phyloP scores from a whole-genome alignment of 75 land plant genomes.

The Pinus taeda region DNA sequence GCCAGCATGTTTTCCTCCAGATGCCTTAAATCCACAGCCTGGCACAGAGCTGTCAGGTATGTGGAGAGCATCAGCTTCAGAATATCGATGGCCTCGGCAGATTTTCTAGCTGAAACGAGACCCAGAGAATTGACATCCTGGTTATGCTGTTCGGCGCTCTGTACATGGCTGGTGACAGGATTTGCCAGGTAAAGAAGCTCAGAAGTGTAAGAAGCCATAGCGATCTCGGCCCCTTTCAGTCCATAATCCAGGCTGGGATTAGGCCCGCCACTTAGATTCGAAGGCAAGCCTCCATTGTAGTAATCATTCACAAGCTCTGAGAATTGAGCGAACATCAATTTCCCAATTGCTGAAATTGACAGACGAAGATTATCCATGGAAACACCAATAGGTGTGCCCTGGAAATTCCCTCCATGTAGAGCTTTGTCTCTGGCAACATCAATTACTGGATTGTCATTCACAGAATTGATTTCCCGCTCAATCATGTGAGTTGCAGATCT shows the following conservation, averaged over 20 bases:
- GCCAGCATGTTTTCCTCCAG: conserved; percentile 52
- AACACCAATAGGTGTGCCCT: conserved; percentile 53
- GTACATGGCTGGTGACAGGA: conserved; percentile 29
- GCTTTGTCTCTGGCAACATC: conserved; percentile 34
- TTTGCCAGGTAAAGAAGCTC: conserved; percentile 57
- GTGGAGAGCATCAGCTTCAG: conserved; percentile 57
- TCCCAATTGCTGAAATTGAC: conserved; percentile 35
- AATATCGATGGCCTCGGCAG: conserved; percentile 56
- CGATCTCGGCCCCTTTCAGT: conserved; percentile 61
- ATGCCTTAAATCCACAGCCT: conserved; percentile 58
- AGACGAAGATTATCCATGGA: conserved; percentile 48
- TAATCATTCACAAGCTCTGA: conserved; percentile 65
- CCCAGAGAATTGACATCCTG: conserved; percentile 68
- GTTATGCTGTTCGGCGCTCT: conserved; percentile 62
- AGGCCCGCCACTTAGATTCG: conserved; percentile 48
- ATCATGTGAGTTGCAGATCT: conserved; percentile 26
- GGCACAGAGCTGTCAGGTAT: conserved; percentile 52
- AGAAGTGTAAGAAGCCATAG: conserved; percentile 59
- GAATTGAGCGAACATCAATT: conserved; percentile 59
- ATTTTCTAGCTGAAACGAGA: conserved; percentile 51
- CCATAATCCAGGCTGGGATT: conserved; percentile 68
- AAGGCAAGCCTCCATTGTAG: conserved; percentile 70
- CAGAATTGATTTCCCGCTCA: conserved; percentile 42
- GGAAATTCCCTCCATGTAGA: conserved; percentile 51
- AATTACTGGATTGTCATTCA: conserved; percentile 46